A percentile compares a stretch with the other conserved stretches of the same genome.
phyloP scores from a whole-genome alignment of 2,329 filamentous ascomycete species.

The Neocatenulostroma microsporum region DNA sequence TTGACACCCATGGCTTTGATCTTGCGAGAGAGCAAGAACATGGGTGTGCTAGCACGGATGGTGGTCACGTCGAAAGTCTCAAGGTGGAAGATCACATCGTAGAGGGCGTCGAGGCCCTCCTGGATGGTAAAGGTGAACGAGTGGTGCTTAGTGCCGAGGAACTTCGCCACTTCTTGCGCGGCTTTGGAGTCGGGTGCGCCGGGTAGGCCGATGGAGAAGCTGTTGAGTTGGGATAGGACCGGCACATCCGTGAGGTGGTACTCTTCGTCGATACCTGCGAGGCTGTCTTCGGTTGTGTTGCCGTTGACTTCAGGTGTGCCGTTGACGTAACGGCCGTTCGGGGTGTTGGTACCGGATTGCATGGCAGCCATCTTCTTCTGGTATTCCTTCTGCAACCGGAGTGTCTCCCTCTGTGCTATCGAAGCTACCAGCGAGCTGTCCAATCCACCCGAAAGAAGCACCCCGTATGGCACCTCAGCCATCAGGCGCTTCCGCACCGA shows the following conservation, averaged over 20 bases:
- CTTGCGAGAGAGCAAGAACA: conserved; percentile 96
- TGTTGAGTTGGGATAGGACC: conserved; percentile 90
- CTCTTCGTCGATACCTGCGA: conserved; percentile 91
- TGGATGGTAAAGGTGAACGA: conserved; percentile 97
- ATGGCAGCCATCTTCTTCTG: conserved; percentile 35
- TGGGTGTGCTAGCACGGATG: conserved; percentile 94
- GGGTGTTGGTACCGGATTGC: conserved; percentile 23
- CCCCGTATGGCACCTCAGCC: conserved; percentile 97
- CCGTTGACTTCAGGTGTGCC: conserved; percentile 37
- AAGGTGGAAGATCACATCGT: conserved; percentile 95
- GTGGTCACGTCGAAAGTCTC: conserved; percentile 98
- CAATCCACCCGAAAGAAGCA: conserved; percentile 86
- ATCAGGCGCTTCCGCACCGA: conserved; percentile 94
- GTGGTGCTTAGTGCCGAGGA: conserved; percentile 95
- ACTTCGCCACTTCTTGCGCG: conserved; percentile 86
- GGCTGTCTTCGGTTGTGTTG: conserved; percentile 54
- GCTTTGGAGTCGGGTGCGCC: conserved; percentile 88
- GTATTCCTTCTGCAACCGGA: conserved; percentile 39
- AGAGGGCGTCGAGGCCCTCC: conserved; percentile 91
- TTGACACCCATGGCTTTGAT: conserved; percentile 99
- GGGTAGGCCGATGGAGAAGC: conserved; percentile 95
- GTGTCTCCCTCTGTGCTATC: conserved; percentile 87
- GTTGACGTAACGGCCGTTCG: conserved; percentile 31
- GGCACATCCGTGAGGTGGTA: conserved; percentile 84
- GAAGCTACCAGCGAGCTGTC: conserved; percentile 93